Conservation (phyloP, 768 basidiomycete genomes). For the Fomitopsis pulvina region DNA sequence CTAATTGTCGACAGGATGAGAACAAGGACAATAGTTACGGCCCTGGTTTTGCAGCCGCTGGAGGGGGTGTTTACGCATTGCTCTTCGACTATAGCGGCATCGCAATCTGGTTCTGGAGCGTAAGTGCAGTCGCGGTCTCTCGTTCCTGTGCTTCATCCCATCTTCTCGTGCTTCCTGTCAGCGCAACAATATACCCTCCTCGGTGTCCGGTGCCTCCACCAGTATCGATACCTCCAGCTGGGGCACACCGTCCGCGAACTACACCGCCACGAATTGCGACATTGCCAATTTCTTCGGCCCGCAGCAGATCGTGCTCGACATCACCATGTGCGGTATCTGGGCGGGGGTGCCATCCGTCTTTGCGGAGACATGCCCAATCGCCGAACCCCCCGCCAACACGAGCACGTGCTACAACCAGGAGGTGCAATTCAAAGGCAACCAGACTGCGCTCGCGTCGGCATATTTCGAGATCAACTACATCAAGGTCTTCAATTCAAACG, state of each 20-base stretch:
- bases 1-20: slow-evolving; percentile 13
- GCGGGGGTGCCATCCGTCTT: slow-evolving; percentile 44
- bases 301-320: slow-evolving; percentile 50
- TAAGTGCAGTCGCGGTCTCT: slow-evolving; percentile 15
- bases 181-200: slow-evolving; percentile 32
- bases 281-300: slow-evolving; percentile 38
- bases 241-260: slow-evolving; percentile 40
- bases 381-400: slow-evolving; percentile 30
- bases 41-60: slow-evolving; percentile 33
- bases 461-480: slow-evolving; percentile 61
- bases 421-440: slow-evolving; percentile 47
- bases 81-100: slow-evolving; percentile 59
- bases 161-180: slow-evolving; percentile 11
- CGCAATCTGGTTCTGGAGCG: slow-evolving; percentile 46
- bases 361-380: slow-evolving; percentile 31
- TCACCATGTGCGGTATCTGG: slow-evolving; percentile 52
- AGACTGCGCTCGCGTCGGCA: slow-evolving; percentile 38
- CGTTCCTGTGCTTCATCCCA: slow-evolving; percentile 14
- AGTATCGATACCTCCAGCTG: slow-evolving; percentile 34
- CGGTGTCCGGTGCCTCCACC: slow-evolving; percentile 25
- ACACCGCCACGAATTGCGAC: slow-evolving; percentile 33
- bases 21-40: slow-evolving; percentile 34
- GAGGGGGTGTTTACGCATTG: slow-evolving; percentile 61
- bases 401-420: slow-evolving; percentile 35
- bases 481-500: slow-evolving; percentile 35